Percentiles rank a stretch among this genome's conserved stretches.
phyloP scores from a whole-genome alignment of 139 green algal genomes.

The Chlorella sp. region DNA sequence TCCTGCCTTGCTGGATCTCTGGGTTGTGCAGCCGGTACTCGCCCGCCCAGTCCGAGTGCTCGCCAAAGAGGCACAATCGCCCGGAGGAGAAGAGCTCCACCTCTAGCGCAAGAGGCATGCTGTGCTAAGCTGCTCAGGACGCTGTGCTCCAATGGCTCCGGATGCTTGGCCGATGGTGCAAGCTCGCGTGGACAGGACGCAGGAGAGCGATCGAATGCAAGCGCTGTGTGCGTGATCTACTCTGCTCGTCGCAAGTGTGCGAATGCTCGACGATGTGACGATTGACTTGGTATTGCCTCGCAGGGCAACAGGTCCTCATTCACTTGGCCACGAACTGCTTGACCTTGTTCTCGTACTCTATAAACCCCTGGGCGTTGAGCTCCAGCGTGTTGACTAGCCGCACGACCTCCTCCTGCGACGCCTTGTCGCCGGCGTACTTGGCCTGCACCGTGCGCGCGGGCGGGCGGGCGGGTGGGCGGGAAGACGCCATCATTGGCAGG shows the following conservation, averaged over 20 bases:
- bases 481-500: too few species aligned
- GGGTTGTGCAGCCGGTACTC: conserved; percentile 6
- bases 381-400: background rate
- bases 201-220: background rate
- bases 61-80: conserved; percentile 56
- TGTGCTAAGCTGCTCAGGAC: background rate
- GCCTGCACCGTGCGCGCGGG: conserved; percentile 27
- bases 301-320: too few species aligned
- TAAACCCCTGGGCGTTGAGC: background rate
- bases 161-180: background rate
- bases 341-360: background rate
- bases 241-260: too few species aligned
- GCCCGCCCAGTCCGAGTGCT: conserved; percentile 35
- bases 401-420: background rate
- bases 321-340: background rate
- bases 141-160: background rate
- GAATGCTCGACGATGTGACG: too few species aligned
- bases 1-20: conserved; percentile 25
- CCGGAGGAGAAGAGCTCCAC: conserved; percentile 56
- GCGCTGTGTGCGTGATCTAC: too few species aligned
- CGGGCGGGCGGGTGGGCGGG: too few species aligned
- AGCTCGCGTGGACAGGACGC: background rate
- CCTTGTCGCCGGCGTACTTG: conserved; percentile 8
- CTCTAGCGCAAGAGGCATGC: background rate
- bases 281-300: too few species aligned